Percentiles rank a stretch among this genome's conserved stretches.
phyloP scores from a whole-genome alignment of 1,284 basidiomycete genomes.

The Butyriboletus appendiculatus region DNA sequence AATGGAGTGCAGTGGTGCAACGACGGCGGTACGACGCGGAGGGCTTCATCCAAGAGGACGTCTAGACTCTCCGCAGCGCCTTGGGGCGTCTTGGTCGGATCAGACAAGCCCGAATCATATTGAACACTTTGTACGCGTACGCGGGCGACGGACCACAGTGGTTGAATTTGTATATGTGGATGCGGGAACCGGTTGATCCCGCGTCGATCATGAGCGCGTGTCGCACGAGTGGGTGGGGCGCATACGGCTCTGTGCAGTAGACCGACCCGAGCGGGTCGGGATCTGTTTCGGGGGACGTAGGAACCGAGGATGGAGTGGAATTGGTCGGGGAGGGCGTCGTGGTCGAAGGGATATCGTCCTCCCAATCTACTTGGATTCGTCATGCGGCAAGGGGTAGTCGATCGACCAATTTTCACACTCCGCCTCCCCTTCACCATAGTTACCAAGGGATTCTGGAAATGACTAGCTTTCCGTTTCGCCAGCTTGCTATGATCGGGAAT shows the following conservation, averaged over 20 bases:
- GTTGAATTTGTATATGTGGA: conserved; percentile 98
- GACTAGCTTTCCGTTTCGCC: too few species aligned
- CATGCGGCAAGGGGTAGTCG: too few species aligned
- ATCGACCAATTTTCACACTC: too few species aligned
- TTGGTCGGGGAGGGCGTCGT: conserved; percentile 2
- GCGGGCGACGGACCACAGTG: conserved; percentile 80
- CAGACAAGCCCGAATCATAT: conserved; percentile 80
- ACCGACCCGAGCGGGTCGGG: conserved; percentile 65
- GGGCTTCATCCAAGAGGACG: conserved; percentile 78
- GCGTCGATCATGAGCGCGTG: conserved; percentile 98
- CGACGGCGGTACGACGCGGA: conserved; percentile 71
- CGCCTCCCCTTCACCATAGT: too few species aligned
- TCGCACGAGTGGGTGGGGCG: conserved; percentile 67
- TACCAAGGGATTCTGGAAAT: too few species aligned
- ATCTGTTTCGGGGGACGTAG: conserved; percentile 61
- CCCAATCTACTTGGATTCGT: too few species aligned
- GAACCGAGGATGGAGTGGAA: conserved; percentile 23
- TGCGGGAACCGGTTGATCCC: conserved; percentile 94
- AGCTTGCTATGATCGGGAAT: too few species aligned
- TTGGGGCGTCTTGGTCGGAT: conserved; percentile 47
- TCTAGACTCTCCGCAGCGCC: conserved; percentile 85
- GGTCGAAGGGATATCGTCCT: background rate
- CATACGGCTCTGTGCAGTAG: conserved; percentile 63
- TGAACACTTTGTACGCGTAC: conserved; percentile 95
- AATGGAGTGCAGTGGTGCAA: conserved; percentile 83